These are phyloP conservation scores for Boletus eberwhitei DNA, from an alignment of 768 basidiomycete species.

Conservation along the genomic window DNA sequence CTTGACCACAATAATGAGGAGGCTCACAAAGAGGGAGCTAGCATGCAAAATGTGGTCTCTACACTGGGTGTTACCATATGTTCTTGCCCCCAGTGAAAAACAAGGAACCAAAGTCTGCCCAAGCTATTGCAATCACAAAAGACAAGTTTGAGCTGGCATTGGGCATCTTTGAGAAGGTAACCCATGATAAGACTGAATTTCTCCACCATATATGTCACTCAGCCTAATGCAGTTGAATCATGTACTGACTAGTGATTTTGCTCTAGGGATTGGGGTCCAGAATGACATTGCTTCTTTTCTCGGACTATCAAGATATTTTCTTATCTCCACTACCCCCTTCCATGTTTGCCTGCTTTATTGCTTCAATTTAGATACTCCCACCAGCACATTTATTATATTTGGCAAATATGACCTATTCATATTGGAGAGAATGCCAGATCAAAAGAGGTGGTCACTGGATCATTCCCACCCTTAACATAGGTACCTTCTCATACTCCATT, in stretches of 20 bases:
- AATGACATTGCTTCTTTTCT: conserved; percentile 67
- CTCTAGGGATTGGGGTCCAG: too few species aligned
- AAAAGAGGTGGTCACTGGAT: too few species aligned
- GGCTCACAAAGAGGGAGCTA: too few species aligned
- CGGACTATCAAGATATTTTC: conserved; percentile 71
- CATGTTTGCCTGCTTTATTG: conserved; percentile 63
- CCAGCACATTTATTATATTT: too few species aligned
- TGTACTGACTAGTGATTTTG: neutral
- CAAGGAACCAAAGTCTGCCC: conserved; percentile 71
- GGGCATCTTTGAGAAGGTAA: conserved; percentile 89
- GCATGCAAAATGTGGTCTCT: too few species aligned
- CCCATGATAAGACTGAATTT: conserved; percentile 86
- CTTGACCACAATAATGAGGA: too few species aligned
- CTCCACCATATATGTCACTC: conserved; percentile 74
- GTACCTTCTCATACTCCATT: conserved; percentile 22
- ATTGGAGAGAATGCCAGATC: too few species aligned
- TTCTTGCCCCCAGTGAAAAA: conserved; percentile 58
- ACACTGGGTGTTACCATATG: conserved; percentile 69
- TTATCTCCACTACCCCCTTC: conserved; percentile 54
- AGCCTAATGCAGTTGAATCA: neutral
- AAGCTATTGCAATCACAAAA: conserved; percentile 70
- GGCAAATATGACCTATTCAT: too few species aligned
- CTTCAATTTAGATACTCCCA: too few species aligned
- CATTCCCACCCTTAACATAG: too few species aligned
- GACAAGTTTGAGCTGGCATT: conserved; percentile 95